Conservation (phyloP, 768 basidiomycete genomes). For the Nevesoporus exiguus region DNA sequence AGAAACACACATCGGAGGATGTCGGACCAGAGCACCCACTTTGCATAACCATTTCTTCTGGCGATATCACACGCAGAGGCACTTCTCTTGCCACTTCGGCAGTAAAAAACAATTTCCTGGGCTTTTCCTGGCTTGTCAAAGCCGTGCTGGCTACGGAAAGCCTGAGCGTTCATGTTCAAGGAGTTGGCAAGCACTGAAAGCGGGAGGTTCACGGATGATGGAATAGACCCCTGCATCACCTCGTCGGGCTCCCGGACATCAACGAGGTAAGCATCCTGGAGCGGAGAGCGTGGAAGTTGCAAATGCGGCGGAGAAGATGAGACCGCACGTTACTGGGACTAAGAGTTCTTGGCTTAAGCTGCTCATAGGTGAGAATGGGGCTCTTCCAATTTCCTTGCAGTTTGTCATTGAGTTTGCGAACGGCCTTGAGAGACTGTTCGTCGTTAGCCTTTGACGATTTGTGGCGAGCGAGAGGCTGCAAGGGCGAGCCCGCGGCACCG, state of each 20-base stretch:
- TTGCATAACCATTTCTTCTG: conserved; percentile 74
- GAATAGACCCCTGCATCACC: conserved; percentile 88
- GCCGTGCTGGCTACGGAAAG: conserved; percentile 62
- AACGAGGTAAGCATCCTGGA: conserved; percentile 67
- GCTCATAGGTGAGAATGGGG: conserved; percentile 69
- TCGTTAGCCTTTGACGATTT: conserved; percentile 34
- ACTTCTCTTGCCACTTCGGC: conserved; percentile 83
- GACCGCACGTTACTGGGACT: conserved; percentile 62
- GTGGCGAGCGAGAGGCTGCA: conserved; percentile 26
- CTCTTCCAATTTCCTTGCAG: conserved; percentile 74
- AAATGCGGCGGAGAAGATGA: background rate
- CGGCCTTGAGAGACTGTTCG: conserved; percentile 25
- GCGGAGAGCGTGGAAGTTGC: conserved; percentile 7
- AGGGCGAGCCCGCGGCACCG: conserved; percentile 7
- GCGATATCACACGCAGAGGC: conserved; percentile 80
- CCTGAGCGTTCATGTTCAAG: conserved; percentile 50
- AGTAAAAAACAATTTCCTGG: conserved; percentile 87
- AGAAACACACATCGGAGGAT: background rate
- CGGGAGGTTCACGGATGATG: conserved; percentile 87
- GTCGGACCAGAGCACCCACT: conserved; percentile 44
- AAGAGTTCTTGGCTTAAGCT: conserved; percentile 75
- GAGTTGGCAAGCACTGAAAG: conserved; percentile 72
- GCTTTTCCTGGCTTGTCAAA: conserved; percentile 68
- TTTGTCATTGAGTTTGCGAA: conserved; percentile 33
- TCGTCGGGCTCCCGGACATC: conserved; percentile 95